phyloP scores from a whole-genome alignment of 257 asterid genomes.

The Prunella vulgaris region DNA sequence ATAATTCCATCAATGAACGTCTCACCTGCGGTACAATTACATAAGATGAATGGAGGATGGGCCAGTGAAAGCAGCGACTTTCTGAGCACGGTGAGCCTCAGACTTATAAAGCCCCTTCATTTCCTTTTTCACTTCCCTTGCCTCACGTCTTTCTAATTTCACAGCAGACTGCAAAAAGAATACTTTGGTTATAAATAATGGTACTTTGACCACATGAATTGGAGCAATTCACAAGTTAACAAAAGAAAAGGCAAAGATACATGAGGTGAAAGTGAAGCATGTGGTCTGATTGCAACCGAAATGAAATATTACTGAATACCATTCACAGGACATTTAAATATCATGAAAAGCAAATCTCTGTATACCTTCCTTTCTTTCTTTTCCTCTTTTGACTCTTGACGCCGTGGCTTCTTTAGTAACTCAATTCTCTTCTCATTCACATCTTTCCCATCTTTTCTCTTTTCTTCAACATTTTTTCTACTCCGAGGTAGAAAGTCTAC shows the following conservation, averaged over 20 bases:
- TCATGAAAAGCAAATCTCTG: neutral
- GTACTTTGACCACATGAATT: neutral
- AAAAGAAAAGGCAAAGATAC: neutral
- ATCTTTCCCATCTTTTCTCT: constrained; percentile 41
- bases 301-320: too few species aligned
- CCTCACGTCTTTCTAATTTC: constrained; percentile 87
- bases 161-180: constrained; percentile 67
- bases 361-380: constrained; percentile 91
- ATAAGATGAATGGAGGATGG: constrained; percentile 87
- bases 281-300: neutral
- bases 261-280: too few species aligned
- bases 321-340: too few species aligned
- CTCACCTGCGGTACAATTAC: constrained; percentile 35
- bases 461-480: constrained; percentile 39
- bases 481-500: constrained; percentile 66
- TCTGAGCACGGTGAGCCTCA: constrained; percentile 84
- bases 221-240: neutral
- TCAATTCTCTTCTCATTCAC: constrained; percentile 34
- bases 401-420: constrained; percentile 48
- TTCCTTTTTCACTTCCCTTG: constrained; percentile 74
- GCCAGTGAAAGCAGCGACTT: constrained; percentile 82
- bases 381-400: constrained; percentile 88
- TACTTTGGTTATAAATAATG: neutral
- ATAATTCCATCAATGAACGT: neutral
- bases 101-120: constrained; percentile 62